Evolutionary conservation across 805 yeast species (phyloP), one percentile per base, ranked within the genome.

Genomic region (Myxozyma melibiosi): DNA sequence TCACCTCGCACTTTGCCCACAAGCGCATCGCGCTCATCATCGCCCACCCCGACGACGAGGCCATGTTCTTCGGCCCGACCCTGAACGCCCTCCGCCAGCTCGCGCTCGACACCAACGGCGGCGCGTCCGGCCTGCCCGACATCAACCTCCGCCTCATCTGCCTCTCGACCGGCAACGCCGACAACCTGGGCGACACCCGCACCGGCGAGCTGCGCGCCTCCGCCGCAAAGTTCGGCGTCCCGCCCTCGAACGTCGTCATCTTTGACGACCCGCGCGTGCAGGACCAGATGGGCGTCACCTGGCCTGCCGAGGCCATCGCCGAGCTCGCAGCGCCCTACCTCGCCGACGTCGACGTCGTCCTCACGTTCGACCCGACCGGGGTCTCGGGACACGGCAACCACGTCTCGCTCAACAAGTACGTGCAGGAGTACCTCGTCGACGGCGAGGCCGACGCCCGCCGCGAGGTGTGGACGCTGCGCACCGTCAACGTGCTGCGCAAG

Each of bases 21-120:
- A 47, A 50, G 34, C 24, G 45, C 35, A 44, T 64, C 33, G 61
- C 58, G 28, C 74, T 85, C 44, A 73, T 92, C 11, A 84, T 90
- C 39, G 97, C 96, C 0, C 99, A 94, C 71, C 99, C 99, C 0
- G 99, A 94, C 71, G 99, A 94, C 71, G 99, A 94, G 72, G 91
- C 90, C 50, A 94, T 94, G 99, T 94, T 94, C 72, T 94, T 94
- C 67, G 83, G 90, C 1, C 99, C 99, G 0, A 76, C 91, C 0
- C 63, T 90, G 31, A 70, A 80, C 6, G 85, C 82, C 61, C 61
- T 78, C n/a, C 43, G 57, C 27, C 13, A 28, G 18, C 46, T 41
- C 22, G 57, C 67, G 78, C 50, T 16, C 16, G 42, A 25, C 18
- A 46, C 52, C 14, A 47, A 47, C 24, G 34, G 27, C 41, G 47